Base-by-base conservation (phyloP, 2,329 filamentous ascomycete species). In the Lachnellula hyalina region DNA sequence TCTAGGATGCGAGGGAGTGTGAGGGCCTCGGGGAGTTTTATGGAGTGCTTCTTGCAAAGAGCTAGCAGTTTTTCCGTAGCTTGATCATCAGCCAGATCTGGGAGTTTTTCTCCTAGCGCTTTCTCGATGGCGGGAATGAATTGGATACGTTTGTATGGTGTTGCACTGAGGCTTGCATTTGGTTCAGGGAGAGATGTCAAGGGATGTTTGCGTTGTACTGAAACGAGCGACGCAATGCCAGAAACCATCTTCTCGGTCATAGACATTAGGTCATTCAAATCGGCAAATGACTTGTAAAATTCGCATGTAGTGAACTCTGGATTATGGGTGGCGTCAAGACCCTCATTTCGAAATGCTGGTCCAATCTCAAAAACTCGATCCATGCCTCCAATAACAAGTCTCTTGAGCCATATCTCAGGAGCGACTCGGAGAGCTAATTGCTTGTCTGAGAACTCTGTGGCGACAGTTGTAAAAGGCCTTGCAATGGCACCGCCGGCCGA, bases 281-380 rank as follows among this genome's bases (percentile, higher is more conserved):
- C 88, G 57, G 87, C 84, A 66, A 92, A 95, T 2, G 92, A 86
- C 58, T 88, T 86, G 73, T 99, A 99, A 73, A 96, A 97, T 73
- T 99, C 94, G 76, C 93, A 97, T 57, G 90, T 97, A 45, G 89
- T 94, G 73, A 97, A 99, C 69, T 99, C 94, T 0, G 94, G 93
- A 68, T 99, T 99, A 70, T 99, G 94, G 0, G 90, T 96, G 32
- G 81, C 82, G 70, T 96, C 92, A 36, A 96, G 74, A 70, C 90
- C 90, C 74, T 99, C 94, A 69, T 99, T 99, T 44, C 94, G 84
- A 72, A 99, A 99, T 12, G 85, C 85, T 3, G 90, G 87, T 0
- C 94, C 94, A 61, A 99, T 92, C 72, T 99, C 94, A 67, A 95
- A 99, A 25, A 99, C 84, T 58, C 80, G 85, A 64, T 95, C 88